Base-by-base conservation (phyloP, 1,284 basidiomycete genomes). In the Apiotrichum domesticum region DNA sequence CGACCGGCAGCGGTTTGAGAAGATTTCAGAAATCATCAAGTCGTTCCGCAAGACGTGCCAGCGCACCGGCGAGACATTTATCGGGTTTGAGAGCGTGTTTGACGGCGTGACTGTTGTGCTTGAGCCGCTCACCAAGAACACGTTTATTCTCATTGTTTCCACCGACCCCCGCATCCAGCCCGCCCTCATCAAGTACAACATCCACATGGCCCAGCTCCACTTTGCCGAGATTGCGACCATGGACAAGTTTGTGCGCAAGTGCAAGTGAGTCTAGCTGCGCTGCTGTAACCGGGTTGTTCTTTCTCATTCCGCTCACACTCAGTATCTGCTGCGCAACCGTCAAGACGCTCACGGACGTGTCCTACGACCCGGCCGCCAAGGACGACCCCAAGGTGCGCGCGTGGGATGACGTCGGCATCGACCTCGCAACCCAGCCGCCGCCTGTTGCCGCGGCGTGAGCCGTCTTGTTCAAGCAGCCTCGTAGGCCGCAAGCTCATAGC, bases 1-100 rank as follows among this genome's bases (percentile, higher is more conserved):
- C 60, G 83, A 89, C 64, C 79, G 86, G 8, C 88, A 90, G 64
- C 83, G 95, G 39, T 98, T 96, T 73, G 95, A 98, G 78, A 89
- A 93, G 62, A 94, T 95, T 34, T 93, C 89, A 6, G 92, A 97
- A 73, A 83, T 97, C 58, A 87, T 98, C 78, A 98, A 98, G 77
- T 85, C 86, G 3, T 96, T 98, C 80, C 93, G 96, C 70, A 85
- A 90, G 65, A 86, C 88, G 11, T 96, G 92, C 76, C 83, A 87
- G 65, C 68, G 69, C 32, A 70, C 67, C 44, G 84, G 87, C 34
- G 88, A 90, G 69, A 86, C 88, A 61, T 92, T 92, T 69, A 82
- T 85, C 32, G 73, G 73, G 77, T 93, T 58, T 85, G 91, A 79
- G 84, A 89, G 83, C 83, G 90, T 74, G 79, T 91, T 62, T 79